phyloP scores from a whole-genome alignment of 2,329 filamentous ascomycete species.

The Penicillium nordicum region DNA sequence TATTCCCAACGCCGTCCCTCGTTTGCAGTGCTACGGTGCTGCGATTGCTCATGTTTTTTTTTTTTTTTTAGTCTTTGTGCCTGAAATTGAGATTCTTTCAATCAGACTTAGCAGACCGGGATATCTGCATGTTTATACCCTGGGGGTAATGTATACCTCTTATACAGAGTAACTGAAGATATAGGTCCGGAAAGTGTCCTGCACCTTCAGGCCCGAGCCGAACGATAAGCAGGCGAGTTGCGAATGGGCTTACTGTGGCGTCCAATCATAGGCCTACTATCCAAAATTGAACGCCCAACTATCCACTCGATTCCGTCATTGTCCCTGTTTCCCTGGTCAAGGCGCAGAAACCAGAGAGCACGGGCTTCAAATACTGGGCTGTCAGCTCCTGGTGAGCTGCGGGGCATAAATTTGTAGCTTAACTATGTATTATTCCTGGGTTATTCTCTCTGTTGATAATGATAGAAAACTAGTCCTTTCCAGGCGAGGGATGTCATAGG shows the following conservation, averaged over 20 bases:
- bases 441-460: not conserved
- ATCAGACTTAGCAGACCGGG: not conserved
- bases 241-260: not conserved
- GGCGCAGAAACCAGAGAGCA: not conserved
- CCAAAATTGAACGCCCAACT: not conserved
- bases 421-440: not conserved
- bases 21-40: slow-evolving; percentile 17
- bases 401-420: not conserved
- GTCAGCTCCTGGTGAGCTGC: not conserved
- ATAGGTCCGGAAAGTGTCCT: not conserved
- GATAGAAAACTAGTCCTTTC: not conserved
- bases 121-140: not conserved
- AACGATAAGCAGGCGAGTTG: not conserved
- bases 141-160: not conserved
- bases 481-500: not conserved
- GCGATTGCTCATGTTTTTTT: not conserved
- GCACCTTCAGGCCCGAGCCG: not conserved
- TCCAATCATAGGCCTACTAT: not conserved
- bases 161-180: not conserved
- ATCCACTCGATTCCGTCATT: not conserved
- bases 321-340: not conserved
- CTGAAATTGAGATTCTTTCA: slow-evolving; percentile 6
- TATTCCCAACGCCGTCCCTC: slow-evolving; percentile 1
- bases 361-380: not conserved
- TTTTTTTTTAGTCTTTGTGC: not conserved